Evolutionary conservation across 352 stramenopile species (phyloP).

Genomic region (Hyaloperonospora arabidopsidis): DNA sequence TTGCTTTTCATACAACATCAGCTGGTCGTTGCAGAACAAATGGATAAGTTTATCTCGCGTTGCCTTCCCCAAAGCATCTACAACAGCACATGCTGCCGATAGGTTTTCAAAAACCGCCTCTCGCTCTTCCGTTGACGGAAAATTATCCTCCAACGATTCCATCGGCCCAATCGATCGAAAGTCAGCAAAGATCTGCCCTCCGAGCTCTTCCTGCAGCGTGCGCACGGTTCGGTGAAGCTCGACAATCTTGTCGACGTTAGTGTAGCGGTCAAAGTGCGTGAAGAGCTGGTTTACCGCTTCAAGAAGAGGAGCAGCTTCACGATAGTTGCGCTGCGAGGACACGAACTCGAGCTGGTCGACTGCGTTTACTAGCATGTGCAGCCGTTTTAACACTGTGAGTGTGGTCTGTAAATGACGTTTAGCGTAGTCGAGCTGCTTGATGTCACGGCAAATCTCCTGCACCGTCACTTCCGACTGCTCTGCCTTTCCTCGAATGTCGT

Average conservation of each 20-base stretch:
- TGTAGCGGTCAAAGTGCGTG: conserved; percentile 94
- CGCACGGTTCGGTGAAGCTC: conserved; percentile 88
- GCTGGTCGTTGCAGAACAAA: conserved; percentile 63
- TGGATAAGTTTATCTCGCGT: conserved; percentile 64
- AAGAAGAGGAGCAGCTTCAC: conserved; percentile 92
- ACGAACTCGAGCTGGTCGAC: conserved; percentile 89
- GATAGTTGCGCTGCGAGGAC: conserved; percentile 86
- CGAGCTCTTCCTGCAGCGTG: conserved; percentile 84
- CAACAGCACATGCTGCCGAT: conserved; percentile 51
- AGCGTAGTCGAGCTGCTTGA: conserved; percentile 97
- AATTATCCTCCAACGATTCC: conserved; percentile 66
- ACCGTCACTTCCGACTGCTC: conserved; percentile 95
- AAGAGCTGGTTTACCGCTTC: conserved; percentile 94
- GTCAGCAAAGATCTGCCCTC: conserved; percentile 84
- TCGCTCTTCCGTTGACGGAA: conserved; percentile 53
- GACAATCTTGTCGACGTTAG: conserved; percentile 87
- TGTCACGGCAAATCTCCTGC: conserved; percentile 96
- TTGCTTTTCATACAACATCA: conserved; percentile 50
- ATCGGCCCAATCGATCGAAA: conserved; percentile 82
- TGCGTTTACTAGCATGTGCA: conserved; percentile 97
- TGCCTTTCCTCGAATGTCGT: conserved; percentile 90
- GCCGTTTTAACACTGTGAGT: conserved; percentile 92
- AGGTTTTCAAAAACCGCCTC: conserved; percentile 64
- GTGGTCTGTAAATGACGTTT: conserved; percentile 94
- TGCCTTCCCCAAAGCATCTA: conserved; percentile 61